Base-by-base conservation (phyloP, 441 rosid species). In the Melastoma candidum region DNA sequence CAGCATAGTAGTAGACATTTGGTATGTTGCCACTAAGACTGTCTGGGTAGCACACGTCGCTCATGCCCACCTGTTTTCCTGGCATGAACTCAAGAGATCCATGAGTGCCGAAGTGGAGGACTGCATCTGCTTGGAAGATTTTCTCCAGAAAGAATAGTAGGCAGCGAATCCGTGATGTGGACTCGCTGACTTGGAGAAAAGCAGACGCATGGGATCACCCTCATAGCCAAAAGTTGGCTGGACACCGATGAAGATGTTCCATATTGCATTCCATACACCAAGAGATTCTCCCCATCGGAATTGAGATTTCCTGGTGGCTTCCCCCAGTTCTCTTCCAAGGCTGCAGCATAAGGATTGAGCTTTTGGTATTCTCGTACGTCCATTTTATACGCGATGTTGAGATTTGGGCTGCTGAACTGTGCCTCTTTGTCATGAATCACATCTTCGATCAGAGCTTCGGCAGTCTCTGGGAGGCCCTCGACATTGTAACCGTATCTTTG, bases 61-160 rank as follows among this genome's bases (percentile, higher is more conserved):
- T 93, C 99, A 93, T 93, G 53, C 99, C 99, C 65, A 93, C 99
- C 80, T 93, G 99, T 72, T 93, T 93, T 57, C 99, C 99, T 0
- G 99, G 99, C 99, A 93, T 93, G 71, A 93, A 93, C 78, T 93
- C 97, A 0, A 93, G 96, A 0, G 97, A 93, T 6, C 99, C 99
- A 46, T 93, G 99, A 7, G 99, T 93, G 7, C 99, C 99, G 32
- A 93, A 93, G 48, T 93, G 99, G 51, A 93, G 99, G 56, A 93
- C 96, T 4, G 93, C 90, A 70, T 93, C 97, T 13, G 97, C 99
- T 71, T 83, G 68, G 80, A 93, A 93, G 58, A 93, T 78, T 71
- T 89, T 93, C 73, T 93, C 99, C 10, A 86, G 10, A 77, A 93
- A 27, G 99, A 86, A 77, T 93, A 93, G 60, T 77, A 93, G 47